A percentile compares a stretch with the other conserved stretches of the same genome.
phyloP scores from a whole-genome alignment of 2,329 filamentous ascomycete species.

The Chaetomium sp. region DNA sequence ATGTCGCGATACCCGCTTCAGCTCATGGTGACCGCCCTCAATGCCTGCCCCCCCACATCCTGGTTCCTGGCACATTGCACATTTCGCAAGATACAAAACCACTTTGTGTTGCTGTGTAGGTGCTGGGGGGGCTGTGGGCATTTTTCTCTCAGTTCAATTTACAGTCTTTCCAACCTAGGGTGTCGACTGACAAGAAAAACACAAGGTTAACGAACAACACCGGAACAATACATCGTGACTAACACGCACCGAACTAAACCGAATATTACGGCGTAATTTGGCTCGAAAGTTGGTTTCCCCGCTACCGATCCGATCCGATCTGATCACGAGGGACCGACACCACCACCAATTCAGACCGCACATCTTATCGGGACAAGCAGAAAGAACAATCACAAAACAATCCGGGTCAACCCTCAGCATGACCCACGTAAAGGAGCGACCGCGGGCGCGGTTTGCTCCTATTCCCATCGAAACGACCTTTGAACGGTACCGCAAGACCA shows the following conservation, averaged over 20 bases:
- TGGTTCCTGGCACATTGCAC: slow-evolving; percentile 1
- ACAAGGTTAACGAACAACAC: background rate
- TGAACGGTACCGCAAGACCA: slow-evolving; percentile 47
- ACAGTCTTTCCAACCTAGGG: slow-evolving; percentile 5
- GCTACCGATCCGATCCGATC: background rate
- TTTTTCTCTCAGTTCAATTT: background rate
- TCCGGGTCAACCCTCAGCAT: slow-evolving; percentile 23
- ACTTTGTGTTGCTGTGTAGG: slow-evolving; percentile 5
- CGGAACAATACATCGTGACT: too few relatives aligned
- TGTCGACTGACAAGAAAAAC: background rate
- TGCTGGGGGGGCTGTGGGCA: background rate
- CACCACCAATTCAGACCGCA: background rate
- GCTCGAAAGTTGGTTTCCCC: too few relatives aligned
- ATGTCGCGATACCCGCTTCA: slow-evolving; percentile 17
- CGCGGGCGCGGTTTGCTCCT: slow-evolving; percentile 56
- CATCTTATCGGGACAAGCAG: background rate
- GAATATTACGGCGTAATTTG: too few relatives aligned
- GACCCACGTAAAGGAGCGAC: slow-evolving; percentile 34
- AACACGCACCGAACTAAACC: too few relatives aligned
- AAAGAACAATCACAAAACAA: too few relatives aligned
- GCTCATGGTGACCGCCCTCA: slow-evolving; percentile 14
- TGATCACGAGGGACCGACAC: background rate
- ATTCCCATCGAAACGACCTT: slow-evolving; percentile 68
- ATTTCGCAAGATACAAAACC: slow-evolving; percentile 14
- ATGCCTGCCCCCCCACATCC: slow-evolving; percentile 5